Conservation (phyloP, 2,329 filamentous ascomycete genomes). For the Fonsecaea pedrosoi region DNA sequence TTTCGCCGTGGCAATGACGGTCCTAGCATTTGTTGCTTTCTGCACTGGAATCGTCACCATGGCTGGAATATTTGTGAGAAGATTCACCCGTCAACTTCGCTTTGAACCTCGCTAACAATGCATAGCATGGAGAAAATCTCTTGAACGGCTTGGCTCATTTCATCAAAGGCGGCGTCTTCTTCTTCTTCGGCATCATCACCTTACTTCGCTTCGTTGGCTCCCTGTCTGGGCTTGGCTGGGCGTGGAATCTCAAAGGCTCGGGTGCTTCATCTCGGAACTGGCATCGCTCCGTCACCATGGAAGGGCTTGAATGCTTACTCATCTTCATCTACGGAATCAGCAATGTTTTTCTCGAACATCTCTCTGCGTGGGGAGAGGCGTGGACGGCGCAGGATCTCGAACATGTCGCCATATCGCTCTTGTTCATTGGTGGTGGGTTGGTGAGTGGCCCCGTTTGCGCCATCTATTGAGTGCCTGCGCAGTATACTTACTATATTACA, state of each 20-base stretch:
- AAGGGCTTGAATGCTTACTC: slow-evolving; percentile 79
- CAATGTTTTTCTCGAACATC: slow-evolving; percentile 83
- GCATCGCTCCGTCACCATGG: slow-evolving; percentile 67
- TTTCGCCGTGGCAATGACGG: slow-evolving; percentile 15
- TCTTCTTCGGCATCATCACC: slow-evolving; percentile 79
- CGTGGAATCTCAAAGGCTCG: slow-evolving; percentile 76
- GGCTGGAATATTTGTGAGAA: slow-evolving; percentile 48
- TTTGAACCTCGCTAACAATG: slow-evolving; percentile 9
- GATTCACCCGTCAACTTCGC: slow-evolving; percentile 17
- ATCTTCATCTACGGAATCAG: slow-evolving; percentile 82
- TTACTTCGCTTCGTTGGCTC: slow-evolving; percentile 81
- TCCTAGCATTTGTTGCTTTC: slow-evolving; percentile 24
- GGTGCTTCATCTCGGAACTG: slow-evolving; percentile 62
- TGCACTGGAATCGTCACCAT: slow-evolving; percentile 36
- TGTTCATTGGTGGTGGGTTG: slow-evolving; percentile 83
- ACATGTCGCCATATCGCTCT: slow-evolving; percentile 81
- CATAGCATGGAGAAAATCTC: slow-evolving; percentile 58
- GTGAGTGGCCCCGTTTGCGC: slow-evolving; percentile 50
- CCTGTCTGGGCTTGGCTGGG: slow-evolving; percentile 82
- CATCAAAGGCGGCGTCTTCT: slow-evolving; percentile 84
- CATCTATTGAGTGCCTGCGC: neutral
- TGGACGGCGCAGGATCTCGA: slow-evolving; percentile 79
- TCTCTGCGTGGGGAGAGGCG: slow-evolving; percentile 69
- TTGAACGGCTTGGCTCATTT: slow-evolving; percentile 82
- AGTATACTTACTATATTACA: slow-evolving; percentile 46